Conservation (phyloP, 2,329 filamentous ascomycete species). For the Teratosphaeria destructans region DNA sequence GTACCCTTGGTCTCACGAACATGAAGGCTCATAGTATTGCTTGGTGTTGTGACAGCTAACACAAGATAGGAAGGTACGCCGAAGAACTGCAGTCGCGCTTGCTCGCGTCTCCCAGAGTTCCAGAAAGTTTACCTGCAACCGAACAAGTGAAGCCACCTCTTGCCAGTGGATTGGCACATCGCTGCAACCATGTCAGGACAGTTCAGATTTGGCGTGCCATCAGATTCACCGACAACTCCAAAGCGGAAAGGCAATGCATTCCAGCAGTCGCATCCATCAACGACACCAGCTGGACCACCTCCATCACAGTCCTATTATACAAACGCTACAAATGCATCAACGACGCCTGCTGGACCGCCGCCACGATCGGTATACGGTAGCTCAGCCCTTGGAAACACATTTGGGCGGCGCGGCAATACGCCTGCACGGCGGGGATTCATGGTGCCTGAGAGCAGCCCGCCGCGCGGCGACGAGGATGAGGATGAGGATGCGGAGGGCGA, state of each 20-base stretch:
- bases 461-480: conserved; percentile 11
- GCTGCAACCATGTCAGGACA: neutral
- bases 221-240: conserved; percentile 17
- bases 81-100: neutral
- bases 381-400: conserved; percentile 22
- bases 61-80: neutral
- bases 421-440: conserved; percentile 20
- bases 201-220: neutral
- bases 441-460: conserved; percentile 29
- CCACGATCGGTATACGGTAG: conserved; percentile 25
- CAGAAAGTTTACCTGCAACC: neutral
- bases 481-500: conserved; percentile 22
- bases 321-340: conserved; percentile 16
- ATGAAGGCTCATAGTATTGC: too few species aligned
- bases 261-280: conserved; percentile 18
- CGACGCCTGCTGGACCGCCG: conserved; percentile 26
- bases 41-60: neutral
- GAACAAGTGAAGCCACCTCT: neutral
- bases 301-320: conserved; percentile 21
- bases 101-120: neutral
- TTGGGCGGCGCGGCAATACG: conserved; percentile 12
- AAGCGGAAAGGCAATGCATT: conserved; percentile 9
- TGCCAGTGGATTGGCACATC: neutral
- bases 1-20: too few species aligned
- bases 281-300: conserved; percentile 27